Base-by-base conservation (phyloP, 208 protist species). In the Crithidia expoeki region DNA sequence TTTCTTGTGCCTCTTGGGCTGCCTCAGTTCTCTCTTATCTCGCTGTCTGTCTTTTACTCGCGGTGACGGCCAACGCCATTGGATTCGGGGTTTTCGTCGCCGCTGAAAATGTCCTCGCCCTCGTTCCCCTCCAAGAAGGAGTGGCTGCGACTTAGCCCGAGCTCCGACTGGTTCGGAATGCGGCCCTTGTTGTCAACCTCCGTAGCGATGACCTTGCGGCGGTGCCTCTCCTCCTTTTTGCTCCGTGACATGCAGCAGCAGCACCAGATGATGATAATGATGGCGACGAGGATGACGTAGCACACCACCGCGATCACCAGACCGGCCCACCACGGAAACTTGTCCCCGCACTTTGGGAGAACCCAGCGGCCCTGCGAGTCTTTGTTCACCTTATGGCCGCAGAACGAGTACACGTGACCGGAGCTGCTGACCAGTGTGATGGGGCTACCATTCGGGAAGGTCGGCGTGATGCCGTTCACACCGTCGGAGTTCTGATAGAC, bases 251-350 rank as follows among this genome's bases (percentile, higher is more conserved):
- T 11, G 52, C 64, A 76, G 80, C 79, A 85, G 67, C 74, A 86
- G 79, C 80, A 82, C 73, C 71, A 79, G 42, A 77, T 64, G 47
- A 72, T 47, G 52, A 92, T 83, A 66, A 92, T 80, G 55, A 81
- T 19, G 14, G 57, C 72, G n/a, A 86, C 63, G 17, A 86, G 36
- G 19, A 87, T 61, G 27, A 83, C 36, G 53, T 83, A 74, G 53
- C 40, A 61, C 10, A 38, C 40, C 9, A 79, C 72, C 0, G 83
- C 79, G 19, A 88, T 82, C 56, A 83, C 5, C n/a, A 92, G 76
- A 5, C 58, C 74, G 1, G 34, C 79, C 80, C 81, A 92, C 86
- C 86, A 92, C 17, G 77, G 77, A 51, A 85, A 80, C 12, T 14
- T 21, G 7, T 69, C 60, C 14, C 57, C 55, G 73, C 83, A 88